Percentiles rank a stretch among this genome's conserved stretches.
Evolutionary conservation across 2,329 filamentous ascomycete genomes (phyloP).

Genomic region (Leptoxyphium fumago): DNA sequence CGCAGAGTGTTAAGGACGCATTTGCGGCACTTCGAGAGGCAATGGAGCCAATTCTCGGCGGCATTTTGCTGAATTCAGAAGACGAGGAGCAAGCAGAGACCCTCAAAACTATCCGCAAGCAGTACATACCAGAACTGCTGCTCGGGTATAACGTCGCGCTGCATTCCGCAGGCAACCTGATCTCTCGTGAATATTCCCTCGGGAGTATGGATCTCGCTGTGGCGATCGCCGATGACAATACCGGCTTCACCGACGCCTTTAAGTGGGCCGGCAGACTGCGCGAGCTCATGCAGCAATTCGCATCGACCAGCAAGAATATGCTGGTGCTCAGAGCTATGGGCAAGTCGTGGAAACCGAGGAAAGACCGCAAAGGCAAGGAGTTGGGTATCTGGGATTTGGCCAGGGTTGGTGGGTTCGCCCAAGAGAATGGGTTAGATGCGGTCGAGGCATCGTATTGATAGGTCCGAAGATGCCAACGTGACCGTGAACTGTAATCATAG

Average conservation of each 20-base stretch:
- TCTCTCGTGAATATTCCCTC: slow-evolving; percentile 62
- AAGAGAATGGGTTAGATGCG: neutral
- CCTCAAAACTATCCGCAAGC: slow-evolving; percentile 50
- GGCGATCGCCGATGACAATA: slow-evolving; percentile 45
- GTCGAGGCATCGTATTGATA: neutral
- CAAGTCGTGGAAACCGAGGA: slow-evolving; percentile 28
- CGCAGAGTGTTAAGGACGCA: slow-evolving; percentile 20
- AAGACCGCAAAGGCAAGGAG: slow-evolving; percentile 27
- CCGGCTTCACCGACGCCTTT: slow-evolving; percentile 23
- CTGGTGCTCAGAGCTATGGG: slow-evolving; percentile 32
- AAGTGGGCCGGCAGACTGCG: slow-evolving; percentile 27
- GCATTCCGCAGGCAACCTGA: slow-evolving; percentile 59
- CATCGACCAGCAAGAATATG: slow-evolving; percentile 60
- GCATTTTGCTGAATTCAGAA: slow-evolving; percentile 15
- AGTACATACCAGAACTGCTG: slow-evolving; percentile 74
- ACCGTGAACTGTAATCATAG: too few species aligned
- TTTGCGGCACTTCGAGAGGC: slow-evolving; percentile 25
- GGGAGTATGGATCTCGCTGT: slow-evolving; percentile 79
- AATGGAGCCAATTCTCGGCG: slow-evolving; percentile 23
- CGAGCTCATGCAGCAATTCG: slow-evolving; percentile 44
- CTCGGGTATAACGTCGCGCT: slow-evolving; percentile 72
- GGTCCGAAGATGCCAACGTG: too few species aligned
- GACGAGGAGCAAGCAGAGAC: slow-evolving; percentile 42
- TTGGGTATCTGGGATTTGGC: slow-evolving; percentile 28
- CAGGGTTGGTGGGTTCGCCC: neutral